Conservation (phyloP, 2,329 filamentous ascomycete species). For the Penicillium sclerotigenum region DNA sequence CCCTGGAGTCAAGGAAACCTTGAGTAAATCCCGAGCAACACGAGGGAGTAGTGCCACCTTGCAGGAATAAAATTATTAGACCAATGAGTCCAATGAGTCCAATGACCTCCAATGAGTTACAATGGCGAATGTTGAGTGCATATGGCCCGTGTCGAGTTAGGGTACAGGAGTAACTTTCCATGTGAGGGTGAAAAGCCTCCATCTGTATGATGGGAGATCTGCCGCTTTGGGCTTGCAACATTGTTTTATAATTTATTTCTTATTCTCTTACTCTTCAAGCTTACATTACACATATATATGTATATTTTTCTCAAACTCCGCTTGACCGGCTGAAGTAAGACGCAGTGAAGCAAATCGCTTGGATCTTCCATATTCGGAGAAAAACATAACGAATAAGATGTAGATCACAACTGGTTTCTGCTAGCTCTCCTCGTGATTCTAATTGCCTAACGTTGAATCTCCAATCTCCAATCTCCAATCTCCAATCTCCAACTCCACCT, state of each 20-base stretch:
- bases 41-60: slow-evolving; percentile 20
- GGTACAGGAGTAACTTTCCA: slow-evolving; percentile 1
- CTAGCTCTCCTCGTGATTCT: neutral
- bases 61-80: slow-evolving; percentile 8
- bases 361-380: neutral
- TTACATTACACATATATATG: too few relatives aligned
- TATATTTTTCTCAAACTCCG: slow-evolving; percentile 1
- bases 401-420: neutral
- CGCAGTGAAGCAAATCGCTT: neutral
- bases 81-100: neutral
- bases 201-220: slow-evolving; percentile 1
- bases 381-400: neutral
- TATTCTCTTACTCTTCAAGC: neutral
- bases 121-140: neutral
- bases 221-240: neutral
- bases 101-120: neutral
- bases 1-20: slow-evolving; percentile 13
- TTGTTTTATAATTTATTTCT: too few relatives aligned
- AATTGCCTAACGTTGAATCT: neutral
- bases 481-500: slow-evolving; percentile 1
- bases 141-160: neutral
- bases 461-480: neutral
- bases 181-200: neutral
- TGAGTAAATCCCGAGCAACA: slow-evolving; percentile 14
- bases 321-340: slow-evolving; percentile 18